Conservation (phyloP, 768 basidiomycete species). For the Amyloporia xantha region DNA sequence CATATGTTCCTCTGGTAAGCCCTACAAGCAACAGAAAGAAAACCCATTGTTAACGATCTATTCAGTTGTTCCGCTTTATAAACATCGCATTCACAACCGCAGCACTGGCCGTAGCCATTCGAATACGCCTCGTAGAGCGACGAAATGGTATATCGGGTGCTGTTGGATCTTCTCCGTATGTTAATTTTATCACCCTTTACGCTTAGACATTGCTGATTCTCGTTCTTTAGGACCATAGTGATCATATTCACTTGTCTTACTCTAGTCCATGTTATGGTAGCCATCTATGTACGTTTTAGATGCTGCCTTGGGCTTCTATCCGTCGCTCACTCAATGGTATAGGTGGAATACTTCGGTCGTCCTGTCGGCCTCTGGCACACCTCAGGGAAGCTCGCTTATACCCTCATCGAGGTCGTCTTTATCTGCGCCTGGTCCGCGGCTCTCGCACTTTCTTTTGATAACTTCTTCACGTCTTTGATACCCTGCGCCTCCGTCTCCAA, state of each 20-base stretch:
- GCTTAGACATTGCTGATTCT: background rate
- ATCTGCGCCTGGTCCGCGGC: slow-evolving; percentile 94
- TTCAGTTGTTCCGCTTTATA: slow-evolving; percentile 69
- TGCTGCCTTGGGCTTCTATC: slow-evolving; percentile 12
- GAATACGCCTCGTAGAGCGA: slow-evolving; percentile 56
- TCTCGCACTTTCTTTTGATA: slow-evolving; percentile 83
- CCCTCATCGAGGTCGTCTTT: slow-evolving; percentile 81
- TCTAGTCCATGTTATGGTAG: slow-evolving; percentile 76
- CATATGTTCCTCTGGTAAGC: slow-evolving; percentile 70
- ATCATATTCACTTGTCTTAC: slow-evolving; percentile 84
- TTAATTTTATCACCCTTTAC: slow-evolving; percentile 12
- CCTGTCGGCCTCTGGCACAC: slow-evolving; percentile 92
- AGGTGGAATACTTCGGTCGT: slow-evolving; percentile 91
- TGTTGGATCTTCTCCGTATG: slow-evolving; percentile 78
- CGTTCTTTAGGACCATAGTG: slow-evolving; percentile 53
- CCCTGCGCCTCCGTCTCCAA: slow-evolving; percentile 59
- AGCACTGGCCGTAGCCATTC: slow-evolving; percentile 74
- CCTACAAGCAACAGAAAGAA: background rate
- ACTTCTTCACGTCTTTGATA: slow-evolving; percentile 82
- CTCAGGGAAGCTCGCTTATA: slow-evolving; percentile 79
- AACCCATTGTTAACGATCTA: slow-evolving; percentile 4
- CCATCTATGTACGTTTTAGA: slow-evolving; percentile 72
- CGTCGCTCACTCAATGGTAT: slow-evolving; percentile 17
- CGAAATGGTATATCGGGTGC: slow-evolving; percentile 51
- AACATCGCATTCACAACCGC: slow-evolving; percentile 79